Conservation (phyloP, 2,329 filamentous ascomycete species). For the Claviceps sorghi region DNA sequence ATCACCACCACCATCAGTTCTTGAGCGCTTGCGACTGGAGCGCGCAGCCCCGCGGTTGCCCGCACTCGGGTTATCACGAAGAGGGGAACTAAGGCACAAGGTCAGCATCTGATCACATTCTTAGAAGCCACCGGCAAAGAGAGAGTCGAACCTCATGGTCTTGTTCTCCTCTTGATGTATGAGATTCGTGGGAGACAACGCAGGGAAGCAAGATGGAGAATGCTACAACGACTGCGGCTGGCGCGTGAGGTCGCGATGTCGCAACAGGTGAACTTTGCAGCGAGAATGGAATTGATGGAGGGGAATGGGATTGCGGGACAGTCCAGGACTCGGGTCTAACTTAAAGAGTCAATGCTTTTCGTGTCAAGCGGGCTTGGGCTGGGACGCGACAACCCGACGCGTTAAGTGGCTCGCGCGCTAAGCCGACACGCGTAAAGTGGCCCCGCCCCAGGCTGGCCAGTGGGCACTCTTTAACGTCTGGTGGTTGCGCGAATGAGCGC, state of each 20-base stretch:
- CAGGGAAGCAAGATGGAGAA: no score
- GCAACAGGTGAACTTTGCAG: slow-evolving; percentile 1
- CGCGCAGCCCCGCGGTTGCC: slow-evolving; percentile 59
- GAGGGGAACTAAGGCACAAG: slow-evolving; percentile 51
- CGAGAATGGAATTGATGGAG: slow-evolving; percentile 9
- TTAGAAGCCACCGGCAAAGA: background rate
- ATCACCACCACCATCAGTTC: slow-evolving; percentile 35
- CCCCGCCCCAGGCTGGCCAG: background rate
- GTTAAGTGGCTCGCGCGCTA: slow-evolving; percentile 26
- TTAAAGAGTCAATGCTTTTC: slow-evolving; percentile 5
- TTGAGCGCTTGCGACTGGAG: slow-evolving; percentile 40
- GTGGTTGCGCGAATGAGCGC: background rate
- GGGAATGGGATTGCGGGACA: slow-evolving; percentile 4
- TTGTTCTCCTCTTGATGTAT: background rate
- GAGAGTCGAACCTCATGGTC: slow-evolving; percentile 13
- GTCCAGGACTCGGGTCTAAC: background rate
- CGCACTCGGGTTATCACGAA: slow-evolving; percentile 66
- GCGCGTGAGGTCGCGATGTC: background rate
- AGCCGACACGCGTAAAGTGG: slow-evolving; percentile 25
- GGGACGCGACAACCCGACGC: slow-evolving; percentile 22
- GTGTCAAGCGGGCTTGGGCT: slow-evolving; percentile 5
- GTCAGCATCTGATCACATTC: background rate
- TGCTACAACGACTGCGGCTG: background rate
- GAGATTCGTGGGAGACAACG: background rate
- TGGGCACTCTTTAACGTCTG: background rate